Evolutionary conservation across 129 eudicot genomes (phyloP).

Genomic region (Scalesia atractyloides): DNA sequence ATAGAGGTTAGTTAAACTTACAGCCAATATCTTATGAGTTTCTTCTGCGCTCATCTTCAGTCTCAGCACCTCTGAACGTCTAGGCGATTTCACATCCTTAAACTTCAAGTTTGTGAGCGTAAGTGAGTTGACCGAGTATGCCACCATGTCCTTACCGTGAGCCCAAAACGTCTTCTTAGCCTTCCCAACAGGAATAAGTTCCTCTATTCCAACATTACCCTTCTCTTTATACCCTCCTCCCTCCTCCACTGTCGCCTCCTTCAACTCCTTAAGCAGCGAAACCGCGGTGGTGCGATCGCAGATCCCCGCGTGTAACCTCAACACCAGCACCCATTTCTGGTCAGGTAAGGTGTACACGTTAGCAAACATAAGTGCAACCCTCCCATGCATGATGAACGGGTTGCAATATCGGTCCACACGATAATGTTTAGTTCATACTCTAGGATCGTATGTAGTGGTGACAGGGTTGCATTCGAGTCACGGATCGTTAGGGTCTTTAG

Average conservation of each 20-base stretch:
- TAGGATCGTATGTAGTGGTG: constrained; percentile 41
- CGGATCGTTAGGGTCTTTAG: constrained; percentile 30
- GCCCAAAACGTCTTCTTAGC: constrained; percentile 61
- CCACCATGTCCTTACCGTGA: constrained; percentile 56
- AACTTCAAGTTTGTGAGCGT: constrained; percentile 57
- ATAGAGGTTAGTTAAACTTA: constrained; percentile 32
- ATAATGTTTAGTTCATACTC: constrained; percentile 53
- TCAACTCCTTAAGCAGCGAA: constrained; percentile 52
- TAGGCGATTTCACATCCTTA: constrained; percentile 40
- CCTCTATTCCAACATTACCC: constrained; percentile 56
- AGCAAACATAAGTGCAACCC: constrained; percentile 41
- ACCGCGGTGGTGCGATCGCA: constrained; percentile 63
- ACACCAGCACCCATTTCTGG: constrained; percentile 35
- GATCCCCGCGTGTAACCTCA: constrained; percentile 46
- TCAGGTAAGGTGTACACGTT: constrained; percentile 43
- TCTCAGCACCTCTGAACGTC: constrained; percentile 51
- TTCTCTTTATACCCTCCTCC: constrained; percentile 34
- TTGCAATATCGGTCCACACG: constrained; percentile 37
- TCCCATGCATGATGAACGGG: constrained; percentile 19
- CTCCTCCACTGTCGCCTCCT: constrained; percentile 36
- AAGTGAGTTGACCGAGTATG: constrained; percentile 50
- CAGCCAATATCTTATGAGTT: constrained; percentile 44
- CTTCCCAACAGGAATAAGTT: constrained; percentile 49
- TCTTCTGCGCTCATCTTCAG: constrained; percentile 39
- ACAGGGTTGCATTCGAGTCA: constrained; percentile 13